phyloP scores from a whole-genome alignment of 306 rosid species.

The Prunus campanulata region DNA sequence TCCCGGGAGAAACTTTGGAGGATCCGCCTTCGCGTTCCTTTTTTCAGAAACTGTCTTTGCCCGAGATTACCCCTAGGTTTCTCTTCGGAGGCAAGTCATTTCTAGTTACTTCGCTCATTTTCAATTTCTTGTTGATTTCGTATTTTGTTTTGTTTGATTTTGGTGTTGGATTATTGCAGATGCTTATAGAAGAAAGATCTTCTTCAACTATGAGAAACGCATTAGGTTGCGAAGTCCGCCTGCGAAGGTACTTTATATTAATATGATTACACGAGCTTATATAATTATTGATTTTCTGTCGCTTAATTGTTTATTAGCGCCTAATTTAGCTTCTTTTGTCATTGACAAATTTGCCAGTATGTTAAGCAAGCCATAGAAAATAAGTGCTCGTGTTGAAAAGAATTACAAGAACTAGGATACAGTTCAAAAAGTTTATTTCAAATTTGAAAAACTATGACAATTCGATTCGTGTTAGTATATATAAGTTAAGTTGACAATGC shows the following conservation, averaged over 20 bases:
- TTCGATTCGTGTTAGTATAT: background rate
- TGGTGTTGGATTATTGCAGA: conserved; percentile 44
- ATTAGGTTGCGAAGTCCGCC: conserved; percentile 81
- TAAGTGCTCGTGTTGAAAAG: background rate
- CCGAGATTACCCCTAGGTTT: conserved; percentile 31
- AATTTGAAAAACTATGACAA: background rate
- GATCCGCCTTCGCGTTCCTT: conserved; percentile 22
- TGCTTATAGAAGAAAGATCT: conserved; percentile 73
- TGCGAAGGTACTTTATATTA: conserved; percentile 55
- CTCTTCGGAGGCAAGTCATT: conserved; percentile 52
- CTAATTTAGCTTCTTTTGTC: background rate
- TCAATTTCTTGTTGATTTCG: background rate
- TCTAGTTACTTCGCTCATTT: background rate
- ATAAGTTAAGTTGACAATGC: background rate
- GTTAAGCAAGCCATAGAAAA: background rate
- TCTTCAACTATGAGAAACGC: conserved; percentile 94
- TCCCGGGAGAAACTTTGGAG: conserved; percentile 6
- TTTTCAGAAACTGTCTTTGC: conserved; percentile 47
- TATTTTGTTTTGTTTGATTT: background rate
- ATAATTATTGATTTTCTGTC: background rate
- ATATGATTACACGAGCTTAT: background rate
- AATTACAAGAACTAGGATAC: background rate
- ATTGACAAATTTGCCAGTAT: background rate
- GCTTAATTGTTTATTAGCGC: too few relatives aligned
- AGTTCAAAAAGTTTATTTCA: background rate